These are phyloP conservation scores for Cochlearia excelsa DNA, from an alignment of 345 rosid genomes.

Conservation along the genomic window DNA sequence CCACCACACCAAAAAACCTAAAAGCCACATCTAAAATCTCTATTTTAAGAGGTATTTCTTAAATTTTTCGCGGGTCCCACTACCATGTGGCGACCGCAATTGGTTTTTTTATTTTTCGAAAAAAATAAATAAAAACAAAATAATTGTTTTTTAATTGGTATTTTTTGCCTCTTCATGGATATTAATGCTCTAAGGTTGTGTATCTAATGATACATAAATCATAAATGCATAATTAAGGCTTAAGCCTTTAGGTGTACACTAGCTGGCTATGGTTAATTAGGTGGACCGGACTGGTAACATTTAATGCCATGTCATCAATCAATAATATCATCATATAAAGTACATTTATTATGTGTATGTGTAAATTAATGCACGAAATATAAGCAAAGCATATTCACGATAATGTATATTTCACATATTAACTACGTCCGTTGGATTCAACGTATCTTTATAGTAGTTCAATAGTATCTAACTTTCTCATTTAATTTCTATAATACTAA, in stretches of 20 bases:
- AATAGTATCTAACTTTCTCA: too few species aligned
- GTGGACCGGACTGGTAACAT: conserved; percentile 24
- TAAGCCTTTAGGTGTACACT: background rate
- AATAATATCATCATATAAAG: background rate
- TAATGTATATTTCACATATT: background rate
- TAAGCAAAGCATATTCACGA: conserved; percentile 3
- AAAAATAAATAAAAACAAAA: too few species aligned
- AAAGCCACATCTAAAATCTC: too few species aligned
- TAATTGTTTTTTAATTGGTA: too few species aligned
- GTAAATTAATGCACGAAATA: conserved; percentile 16
- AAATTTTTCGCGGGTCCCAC: too few species aligned
- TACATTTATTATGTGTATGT: background rate
- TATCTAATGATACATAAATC: background rate
- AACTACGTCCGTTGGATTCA: conserved; percentile 9
- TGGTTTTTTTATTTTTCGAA: too few species aligned
- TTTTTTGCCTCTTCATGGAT: too few species aligned
- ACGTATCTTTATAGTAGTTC: background rate
- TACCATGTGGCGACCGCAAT: too few species aligned
- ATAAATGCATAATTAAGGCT: conserved; percentile 11
- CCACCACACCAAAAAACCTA: too few species aligned
- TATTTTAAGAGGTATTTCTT: too few species aligned
- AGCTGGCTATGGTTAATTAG: conserved; percentile 21
- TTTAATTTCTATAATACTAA: too few species aligned
- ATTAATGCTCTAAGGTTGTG: too few species aligned
- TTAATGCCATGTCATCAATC: conserved; percentile 16